Evolutionary conservation across 768 basidiomycete genomes (phyloP).

Genomic region (Pilatotrama ljubarskyi): DNA sequence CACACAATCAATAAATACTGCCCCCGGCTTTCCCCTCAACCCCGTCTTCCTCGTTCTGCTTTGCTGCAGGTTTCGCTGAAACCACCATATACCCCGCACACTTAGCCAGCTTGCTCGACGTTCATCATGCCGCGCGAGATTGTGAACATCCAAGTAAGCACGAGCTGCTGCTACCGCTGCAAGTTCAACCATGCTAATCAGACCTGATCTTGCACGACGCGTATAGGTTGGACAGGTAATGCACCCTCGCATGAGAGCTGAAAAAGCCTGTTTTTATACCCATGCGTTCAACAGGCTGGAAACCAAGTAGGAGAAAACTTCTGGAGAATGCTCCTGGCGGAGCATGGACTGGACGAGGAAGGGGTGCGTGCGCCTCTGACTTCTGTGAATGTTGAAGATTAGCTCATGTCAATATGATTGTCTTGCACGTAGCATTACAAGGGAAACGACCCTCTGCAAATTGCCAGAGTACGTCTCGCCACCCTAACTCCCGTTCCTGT

Average conservation of each 20-base stretch:
- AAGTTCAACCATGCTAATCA: neutral
- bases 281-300: conserved; percentile 45
- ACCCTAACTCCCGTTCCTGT: neutral
- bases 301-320: conserved; percentile 84
- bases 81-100: neutral
- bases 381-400: neutral
- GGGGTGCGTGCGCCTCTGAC: conserved; percentile 56
- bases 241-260: conserved; percentile 23
- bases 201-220: neutral
- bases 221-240: conserved; percentile 71
- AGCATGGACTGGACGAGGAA: conserved; percentile 76
- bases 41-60: conserved; percentile 2
- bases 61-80: neutral
- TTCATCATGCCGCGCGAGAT: conserved; percentile 72
- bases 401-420: neutral
- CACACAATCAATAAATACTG: conserved; percentile 9
- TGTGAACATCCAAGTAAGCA: conserved; percentile 71
- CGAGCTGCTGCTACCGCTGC: neutral
- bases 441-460: conserved; percentile 73
- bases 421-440: conserved; percentile 52
- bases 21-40: conserved; percentile 2
- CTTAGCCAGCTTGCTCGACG: neutral
- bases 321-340: conserved; percentile 85
- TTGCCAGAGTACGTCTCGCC: conserved; percentile 56
- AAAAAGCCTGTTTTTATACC: neutral